phyloP scores from a whole-genome alignment of 1,284 basidiomycete species.

The Rhodotorula sp. region DNA sequence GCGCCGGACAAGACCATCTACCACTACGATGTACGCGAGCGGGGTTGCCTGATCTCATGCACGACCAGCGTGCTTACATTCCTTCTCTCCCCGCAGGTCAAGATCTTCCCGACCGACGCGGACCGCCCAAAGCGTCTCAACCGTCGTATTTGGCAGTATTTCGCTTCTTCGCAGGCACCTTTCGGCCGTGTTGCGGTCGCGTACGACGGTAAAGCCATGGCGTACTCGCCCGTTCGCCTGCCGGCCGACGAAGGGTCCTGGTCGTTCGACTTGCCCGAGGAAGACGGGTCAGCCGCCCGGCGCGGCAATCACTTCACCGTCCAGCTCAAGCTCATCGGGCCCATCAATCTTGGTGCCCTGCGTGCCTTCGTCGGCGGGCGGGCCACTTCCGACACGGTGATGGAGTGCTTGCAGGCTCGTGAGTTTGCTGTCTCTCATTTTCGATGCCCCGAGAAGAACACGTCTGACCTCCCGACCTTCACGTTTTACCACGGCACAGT shows the following conservation, averaged over 20 bases:
- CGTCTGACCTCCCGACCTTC: too few species aligned
- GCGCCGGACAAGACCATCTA: too few species aligned
- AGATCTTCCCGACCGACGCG: too few species aligned
- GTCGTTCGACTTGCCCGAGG: constrained; percentile 16
- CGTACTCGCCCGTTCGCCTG: constrained; percentile 12
- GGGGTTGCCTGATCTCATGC: too few species aligned
- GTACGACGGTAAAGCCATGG: constrained; percentile 22
- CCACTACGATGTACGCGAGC: too few species aligned
- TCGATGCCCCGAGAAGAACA: too few species aligned
- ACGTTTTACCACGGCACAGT: background rate
- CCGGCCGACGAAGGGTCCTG: constrained; percentile 18
- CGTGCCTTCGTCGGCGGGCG: constrained; percentile 10
- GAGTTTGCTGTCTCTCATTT: too few species aligned
- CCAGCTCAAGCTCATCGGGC: constrained; percentile 12
- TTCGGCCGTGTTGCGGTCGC: constrained; percentile 7
- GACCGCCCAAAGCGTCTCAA: constrained; percentile 1
- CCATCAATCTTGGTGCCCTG: constrained; percentile 19
- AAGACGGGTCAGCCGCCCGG: constrained; percentile 1
- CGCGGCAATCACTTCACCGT: constrained; percentile 7
- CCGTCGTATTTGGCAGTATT: constrained; percentile 5
- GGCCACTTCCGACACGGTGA: background rate
- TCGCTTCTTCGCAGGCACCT: background rate
- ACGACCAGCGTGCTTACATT: too few species aligned
- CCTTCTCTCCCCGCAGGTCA: too few species aligned
- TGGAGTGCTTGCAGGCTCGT: constrained; percentile 7